Evolutionary conservation across 2,329 filamentous ascomycete species (phyloP).

Genomic region (Diaporthe sp.): DNA sequence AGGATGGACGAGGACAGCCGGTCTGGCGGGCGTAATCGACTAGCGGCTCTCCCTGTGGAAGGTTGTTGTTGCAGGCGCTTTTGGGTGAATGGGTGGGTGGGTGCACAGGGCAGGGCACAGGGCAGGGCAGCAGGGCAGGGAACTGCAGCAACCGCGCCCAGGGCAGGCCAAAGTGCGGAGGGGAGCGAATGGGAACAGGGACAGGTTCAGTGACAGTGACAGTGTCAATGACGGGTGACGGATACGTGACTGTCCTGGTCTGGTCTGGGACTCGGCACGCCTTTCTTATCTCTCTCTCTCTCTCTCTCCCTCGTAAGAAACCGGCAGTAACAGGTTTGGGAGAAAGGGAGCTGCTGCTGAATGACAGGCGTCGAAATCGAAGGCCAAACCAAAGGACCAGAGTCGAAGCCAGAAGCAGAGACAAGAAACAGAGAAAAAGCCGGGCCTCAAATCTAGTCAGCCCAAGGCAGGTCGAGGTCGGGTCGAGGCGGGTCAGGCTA

Average conservation of each 20-base stretch:
- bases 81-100: constrained; percentile 1
- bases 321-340: neutral
- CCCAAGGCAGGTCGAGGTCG: neutral
- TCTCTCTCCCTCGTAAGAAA: neutral
- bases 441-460: neutral
- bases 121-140: constrained; percentile 14
- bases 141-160: constrained; percentile 2
- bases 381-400: neutral
- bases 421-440: neutral
- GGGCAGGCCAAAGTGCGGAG: neutral
- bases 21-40: constrained; percentile 24
- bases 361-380: neutral
- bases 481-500: neutral
- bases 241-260: neutral
- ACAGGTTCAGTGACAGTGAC: neutral
- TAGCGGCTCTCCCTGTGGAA: constrained; percentile 30
- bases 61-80: constrained; percentile 22
- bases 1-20: constrained; percentile 32
- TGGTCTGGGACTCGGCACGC: neutral
- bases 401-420: neutral
- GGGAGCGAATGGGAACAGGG: neutral
- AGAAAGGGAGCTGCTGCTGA: neutral
- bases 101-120: constrained; percentile 18
- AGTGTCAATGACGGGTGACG: constrained; percentile 1
- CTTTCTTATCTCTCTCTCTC: neutral